These are phyloP conservation scores for Syzygium jambos DNA, from an alignment of 345 rosid genomes.

Conservation along the genomic window DNA sequence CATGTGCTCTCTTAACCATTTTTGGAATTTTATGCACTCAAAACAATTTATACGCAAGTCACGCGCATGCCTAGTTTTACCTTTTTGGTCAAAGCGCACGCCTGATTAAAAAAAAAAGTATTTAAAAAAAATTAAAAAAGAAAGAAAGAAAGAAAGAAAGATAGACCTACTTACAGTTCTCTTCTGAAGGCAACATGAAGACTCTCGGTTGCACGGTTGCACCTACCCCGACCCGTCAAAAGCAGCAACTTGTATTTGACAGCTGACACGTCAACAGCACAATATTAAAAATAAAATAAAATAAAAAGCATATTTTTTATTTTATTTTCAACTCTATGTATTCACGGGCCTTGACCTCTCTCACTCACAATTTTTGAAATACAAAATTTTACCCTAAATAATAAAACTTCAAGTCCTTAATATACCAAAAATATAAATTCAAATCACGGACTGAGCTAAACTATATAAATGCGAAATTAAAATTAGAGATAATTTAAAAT, in stretches of 20 bases:
- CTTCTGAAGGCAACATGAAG: not conserved
- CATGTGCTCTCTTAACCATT: not conserved
- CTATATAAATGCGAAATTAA: not conserved
- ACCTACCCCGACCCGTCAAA: not conserved
- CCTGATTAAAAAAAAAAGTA: no score
- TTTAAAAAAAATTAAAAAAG: not conserved
- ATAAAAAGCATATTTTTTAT: not conserved
- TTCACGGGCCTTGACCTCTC: not conserved
- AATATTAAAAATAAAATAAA: not conserved
- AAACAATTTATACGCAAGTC: not conserved
- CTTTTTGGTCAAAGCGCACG: no score
- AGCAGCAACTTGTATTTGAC: not conserved
- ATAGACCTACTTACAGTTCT: not conserved
- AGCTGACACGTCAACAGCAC: not conserved
- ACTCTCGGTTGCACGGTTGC: not conserved
- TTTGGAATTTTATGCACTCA: not conserved
- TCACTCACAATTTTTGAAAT: not conserved
- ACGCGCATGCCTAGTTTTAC: not conserved
- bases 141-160: not conserved
- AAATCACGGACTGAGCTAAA: accelerated
- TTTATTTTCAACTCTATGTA: not conserved
- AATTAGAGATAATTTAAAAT: not conserved
- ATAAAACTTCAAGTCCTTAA: not conserved
- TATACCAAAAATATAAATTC: not conserved
- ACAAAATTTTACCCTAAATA: not conserved